A percentile compares a stretch with the other conserved stretches of the same genome.
phyloP scores from a whole-genome alignment of 73 alveolate species.

The Uronychia binucleata region DNA sequence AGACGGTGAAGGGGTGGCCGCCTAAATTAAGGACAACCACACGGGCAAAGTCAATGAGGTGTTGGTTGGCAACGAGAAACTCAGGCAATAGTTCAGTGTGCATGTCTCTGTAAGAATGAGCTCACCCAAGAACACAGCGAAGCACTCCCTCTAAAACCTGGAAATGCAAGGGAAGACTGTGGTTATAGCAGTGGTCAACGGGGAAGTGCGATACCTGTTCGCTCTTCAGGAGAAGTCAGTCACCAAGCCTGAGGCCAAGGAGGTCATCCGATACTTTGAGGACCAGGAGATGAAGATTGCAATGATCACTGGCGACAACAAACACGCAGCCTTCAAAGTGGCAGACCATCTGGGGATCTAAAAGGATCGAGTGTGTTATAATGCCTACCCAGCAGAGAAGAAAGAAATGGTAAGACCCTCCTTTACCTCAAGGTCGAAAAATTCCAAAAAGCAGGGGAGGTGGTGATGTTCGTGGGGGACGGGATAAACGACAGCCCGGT shows the following conservation, averaged over 20 bases:
- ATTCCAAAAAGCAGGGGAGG: conserved; percentile 26
- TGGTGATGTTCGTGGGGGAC: conserved; percentile 93
- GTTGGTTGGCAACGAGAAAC: conserved; percentile 55
- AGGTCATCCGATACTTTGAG: conserved; percentile 42
- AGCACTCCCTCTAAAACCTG: conserved; percentile 20
- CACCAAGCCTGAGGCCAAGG: conserved; percentile 59
- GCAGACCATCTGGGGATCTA: conserved; percentile 73
- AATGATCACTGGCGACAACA: conserved; percentile 89
- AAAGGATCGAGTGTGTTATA: conserved; percentile 57
- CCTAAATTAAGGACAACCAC: conserved; percentile 11
- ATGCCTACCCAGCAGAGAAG: conserved; percentile 82
- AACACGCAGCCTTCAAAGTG: conserved; percentile 68
- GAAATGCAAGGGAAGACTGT: conserved; percentile 77
- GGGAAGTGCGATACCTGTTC: conserved; percentile 44
- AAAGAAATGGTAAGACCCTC: conserved; percentile 47
- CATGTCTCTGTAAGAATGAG: neutral
- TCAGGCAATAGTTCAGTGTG: conserved; percentile 19
- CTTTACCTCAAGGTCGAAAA: neutral
- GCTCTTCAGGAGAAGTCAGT: conserved; percentile 63
- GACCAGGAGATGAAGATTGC: conserved; percentile 52
- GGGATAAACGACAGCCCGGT: conserved; percentile 96
- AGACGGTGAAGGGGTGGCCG: conserved; percentile 77
- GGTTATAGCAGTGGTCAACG: conserved; percentile 53
- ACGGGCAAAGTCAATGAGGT: conserved; percentile 20
- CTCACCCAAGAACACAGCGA: conserved; percentile 2